Evolutionary conservation across 306 rosid species (phyloP).

Genomic region (Bauhinia variegata): DNA sequence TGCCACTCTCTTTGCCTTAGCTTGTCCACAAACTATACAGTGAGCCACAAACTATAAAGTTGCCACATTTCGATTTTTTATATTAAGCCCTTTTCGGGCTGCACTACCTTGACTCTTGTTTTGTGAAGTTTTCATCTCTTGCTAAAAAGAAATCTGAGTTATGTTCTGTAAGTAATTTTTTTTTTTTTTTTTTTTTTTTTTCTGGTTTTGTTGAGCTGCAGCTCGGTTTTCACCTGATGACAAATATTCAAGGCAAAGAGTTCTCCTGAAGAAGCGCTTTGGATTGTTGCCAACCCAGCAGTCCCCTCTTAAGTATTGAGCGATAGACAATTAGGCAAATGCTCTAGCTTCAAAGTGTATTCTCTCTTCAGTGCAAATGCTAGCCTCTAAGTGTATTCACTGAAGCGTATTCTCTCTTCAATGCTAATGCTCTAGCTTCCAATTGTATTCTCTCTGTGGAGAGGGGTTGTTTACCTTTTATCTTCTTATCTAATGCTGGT

Average conservation of each 20-base stretch:
- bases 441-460: neutral
- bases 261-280: constrained; percentile 86
- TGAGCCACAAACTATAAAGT: no score
- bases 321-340: neutral
- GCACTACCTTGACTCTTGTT: no score
- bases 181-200: constrained; percentile 9
- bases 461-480: no score
- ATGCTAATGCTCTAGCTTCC: neutral
- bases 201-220: constrained; percentile 46
- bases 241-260: constrained; percentile 79
- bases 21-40: neutral
- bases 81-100: neutral
- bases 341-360: neutral
- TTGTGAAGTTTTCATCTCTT: neutral
- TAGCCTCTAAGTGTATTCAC: neutral
- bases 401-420: neutral
- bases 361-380: neutral
- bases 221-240: constrained; percentile 97
- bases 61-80: no score
- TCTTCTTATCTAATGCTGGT: constrained; percentile 18
- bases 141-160: neutral
- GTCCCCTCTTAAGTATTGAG: constrained; percentile 72
- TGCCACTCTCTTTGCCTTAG: neutral
- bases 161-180: no score
- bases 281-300: constrained; percentile 88